Percentiles rank a stretch among this genome's conserved stretches.
Evolutionary conservation across 495 filamentous ascomycete species (phyloP).

Genomic region (Aspergillus heteromorphus): DNA sequence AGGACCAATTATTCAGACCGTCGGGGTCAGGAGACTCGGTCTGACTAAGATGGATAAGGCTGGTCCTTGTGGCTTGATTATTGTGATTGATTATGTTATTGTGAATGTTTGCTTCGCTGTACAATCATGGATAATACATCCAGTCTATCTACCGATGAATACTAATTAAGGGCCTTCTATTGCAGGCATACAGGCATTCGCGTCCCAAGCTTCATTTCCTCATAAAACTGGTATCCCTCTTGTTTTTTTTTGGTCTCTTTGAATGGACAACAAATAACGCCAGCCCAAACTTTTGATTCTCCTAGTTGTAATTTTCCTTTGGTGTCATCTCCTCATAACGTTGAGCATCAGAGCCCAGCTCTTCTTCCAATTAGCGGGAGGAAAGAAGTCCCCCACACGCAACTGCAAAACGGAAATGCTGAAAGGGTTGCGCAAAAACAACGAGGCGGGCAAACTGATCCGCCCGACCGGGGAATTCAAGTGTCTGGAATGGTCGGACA

Average conservation of each 20-base stretch:
- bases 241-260: background rate
- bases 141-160: background rate
- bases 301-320: too few species aligned
- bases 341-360: constrained; percentile 2
- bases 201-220: constrained; percentile 1
- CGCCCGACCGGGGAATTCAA: constrained; percentile 34
- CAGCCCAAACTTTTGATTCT: constrained; percentile 1
- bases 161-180: background rate
- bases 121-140: background rate
- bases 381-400: background rate
- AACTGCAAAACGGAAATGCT: background rate
- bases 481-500: constrained; percentile 26
- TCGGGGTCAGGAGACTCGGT: background rate
- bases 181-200: background rate
- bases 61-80: background rate
- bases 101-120: background rate
- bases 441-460: background rate
- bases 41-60: background rate
- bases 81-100: background rate
- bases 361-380: background rate
- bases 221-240: constrained; percentile 3
- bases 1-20: background rate
- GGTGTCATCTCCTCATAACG: constrained; percentile 1
- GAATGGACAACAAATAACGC: constrained; percentile 3
- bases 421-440: background rate